Evolutionary conservation across 768 basidiomycete genomes (phyloP).

Genomic region (Mycena belliarum): DNA sequence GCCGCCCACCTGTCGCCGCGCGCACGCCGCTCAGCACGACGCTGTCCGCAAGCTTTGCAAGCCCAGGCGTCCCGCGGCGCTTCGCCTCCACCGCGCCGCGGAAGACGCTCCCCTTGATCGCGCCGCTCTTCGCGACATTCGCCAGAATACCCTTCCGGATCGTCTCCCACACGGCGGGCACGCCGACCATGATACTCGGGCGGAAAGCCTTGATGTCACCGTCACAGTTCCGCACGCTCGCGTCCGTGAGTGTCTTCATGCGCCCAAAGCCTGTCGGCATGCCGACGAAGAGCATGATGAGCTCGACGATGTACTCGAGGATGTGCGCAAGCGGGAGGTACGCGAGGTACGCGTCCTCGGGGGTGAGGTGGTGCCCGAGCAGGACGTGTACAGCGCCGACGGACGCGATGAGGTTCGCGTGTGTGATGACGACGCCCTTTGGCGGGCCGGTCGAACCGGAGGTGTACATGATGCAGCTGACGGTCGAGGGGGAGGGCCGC

Average conservation of each 20-base stretch:
- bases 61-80: constrained; percentile 64
- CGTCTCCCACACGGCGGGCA: constrained; percentile 96
- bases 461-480: constrained; percentile 71
- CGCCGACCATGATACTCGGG: constrained; percentile 91
- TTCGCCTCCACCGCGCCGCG: constrained; percentile 76
- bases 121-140: constrained; percentile 72
- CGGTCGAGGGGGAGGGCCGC: constrained; percentile 41
- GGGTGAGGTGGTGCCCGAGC: constrained; percentile 63
- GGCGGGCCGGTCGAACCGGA: constrained; percentile 89
- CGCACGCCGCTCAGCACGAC: constrained; percentile 71
- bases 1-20: constrained; percentile 83
- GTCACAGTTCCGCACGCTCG: constrained; percentile 81
- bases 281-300: constrained; percentile 71
- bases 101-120: constrained; percentile 76
- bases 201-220: constrained; percentile 85
- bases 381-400: constrained; percentile 80
- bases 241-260: constrained; percentile 94
- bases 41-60: constrained; percentile 69
- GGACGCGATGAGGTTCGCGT: constrained; percentile 83
- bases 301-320: constrained; percentile 92
- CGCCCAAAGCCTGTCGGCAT: constrained; percentile 87
- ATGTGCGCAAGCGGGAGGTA: constrained; percentile 96
- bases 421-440: constrained; percentile 91
- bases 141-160: constrained; percentile 92
- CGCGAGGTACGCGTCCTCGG: constrained; percentile 76